Evolutionary conservation across 1,284 basidiomycete genomes (phyloP), one percentile per base, ranked within the genome.

Genomic region (Quambalaria eucalypti): DNA sequence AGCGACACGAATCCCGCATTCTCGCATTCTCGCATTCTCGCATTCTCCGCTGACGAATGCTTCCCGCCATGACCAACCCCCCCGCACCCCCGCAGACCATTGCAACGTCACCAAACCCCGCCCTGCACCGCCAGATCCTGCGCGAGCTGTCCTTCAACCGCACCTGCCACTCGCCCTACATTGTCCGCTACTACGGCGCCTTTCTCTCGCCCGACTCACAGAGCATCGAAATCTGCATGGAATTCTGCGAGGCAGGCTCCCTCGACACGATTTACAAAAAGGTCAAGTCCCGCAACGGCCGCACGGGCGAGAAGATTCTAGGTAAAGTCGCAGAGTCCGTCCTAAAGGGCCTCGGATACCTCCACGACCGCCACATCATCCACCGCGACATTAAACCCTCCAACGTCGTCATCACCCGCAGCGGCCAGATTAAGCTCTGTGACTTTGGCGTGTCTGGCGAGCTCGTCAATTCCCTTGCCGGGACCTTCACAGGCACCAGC

Each of bases 321-420:
- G 91, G 90, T 31, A 86, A 91, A 66, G 82, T 99, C 46, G 88
- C 91, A 28, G 86, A 91, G 78, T 88, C 89, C 54, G 91, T 96
- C 50, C 78, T 98, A 39, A 85, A 88, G 76, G 95, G 95, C 7
- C 83, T 99, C 42, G 84, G 85, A 30, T 97, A 98, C 77, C 82
- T 99, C 36, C 90, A 98, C 77, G 82, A 85, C 52, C 84, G 85
- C 74, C 86, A 84, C 76, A 93, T 92, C 54, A 95, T 98, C 64
- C 95, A 99, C 76, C 82, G 95, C 57, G 92, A 97, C 76, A 96
- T 98, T 79, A 98, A 97, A 74, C 93, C 93, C 9, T 90, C 90
- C 28, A 97, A 97, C 77, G 86, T 97, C 60, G 82, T 97, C 48
- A 80, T 98, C 47, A 89, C 91, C 1, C 81, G 83, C 33, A 81